These are phyloP conservation scores for Colletotrichum destructivum DNA, from an alignment of 2,329 filamentous ascomycete genomes.

Conservation along the genomic window DNA sequence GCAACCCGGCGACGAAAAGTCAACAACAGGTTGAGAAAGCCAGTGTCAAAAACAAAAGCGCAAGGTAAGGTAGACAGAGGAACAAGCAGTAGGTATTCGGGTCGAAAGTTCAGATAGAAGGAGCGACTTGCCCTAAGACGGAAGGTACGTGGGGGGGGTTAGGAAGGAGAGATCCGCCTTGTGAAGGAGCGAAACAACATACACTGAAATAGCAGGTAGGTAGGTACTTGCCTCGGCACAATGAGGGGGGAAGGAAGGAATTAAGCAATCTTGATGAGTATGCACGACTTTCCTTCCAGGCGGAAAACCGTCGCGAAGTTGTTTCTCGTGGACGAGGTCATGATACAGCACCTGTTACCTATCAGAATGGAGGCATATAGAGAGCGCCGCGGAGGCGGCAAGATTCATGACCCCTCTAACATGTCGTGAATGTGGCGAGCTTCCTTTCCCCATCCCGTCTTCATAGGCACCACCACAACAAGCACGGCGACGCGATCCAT, in stretches of 20 bases:
- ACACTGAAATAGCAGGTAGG: too few species aligned
- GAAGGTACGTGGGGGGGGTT: neutral
- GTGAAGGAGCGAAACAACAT: neutral
- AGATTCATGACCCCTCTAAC: too few species aligned
- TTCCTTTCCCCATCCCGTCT: neutral
- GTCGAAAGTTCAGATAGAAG: neutral
- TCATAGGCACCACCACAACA: neutral
- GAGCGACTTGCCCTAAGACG: neutral
- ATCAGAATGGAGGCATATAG: neutral
- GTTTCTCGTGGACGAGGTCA: neutral
- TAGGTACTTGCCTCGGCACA: too few species aligned
- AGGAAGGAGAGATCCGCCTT: neutral
- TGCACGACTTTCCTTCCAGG: neutral
- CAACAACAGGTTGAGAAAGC: neutral
- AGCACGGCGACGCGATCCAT: neutral
- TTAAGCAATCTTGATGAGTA: neutral
- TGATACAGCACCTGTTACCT: neutral
- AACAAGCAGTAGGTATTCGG: neutral
- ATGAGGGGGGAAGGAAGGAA: neutral
- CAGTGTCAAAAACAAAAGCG: neutral
- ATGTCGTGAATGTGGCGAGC: too few species aligned
- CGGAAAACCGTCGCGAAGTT: neutral
- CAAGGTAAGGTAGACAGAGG: neutral
- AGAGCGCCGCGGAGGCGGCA: too few species aligned
- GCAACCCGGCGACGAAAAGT: neutral